Percentiles rank a stretch among this genome's conserved stretches.
Conservation (phyloP, 1,284 basidiomycete species). For the Apiotrichum laibachii region DNA sequence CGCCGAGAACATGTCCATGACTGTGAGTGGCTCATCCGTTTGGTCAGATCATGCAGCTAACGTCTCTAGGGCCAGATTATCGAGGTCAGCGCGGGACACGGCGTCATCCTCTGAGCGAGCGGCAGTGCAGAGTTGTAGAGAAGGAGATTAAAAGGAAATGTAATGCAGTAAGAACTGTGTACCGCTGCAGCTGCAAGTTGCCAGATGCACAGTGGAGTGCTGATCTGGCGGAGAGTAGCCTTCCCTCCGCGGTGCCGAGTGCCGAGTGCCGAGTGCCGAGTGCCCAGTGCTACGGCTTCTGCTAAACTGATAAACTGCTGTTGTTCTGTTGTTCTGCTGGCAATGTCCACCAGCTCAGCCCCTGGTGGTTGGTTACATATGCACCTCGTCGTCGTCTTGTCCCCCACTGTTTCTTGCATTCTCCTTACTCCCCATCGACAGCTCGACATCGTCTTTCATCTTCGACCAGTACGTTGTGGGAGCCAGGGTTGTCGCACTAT, state of each 20-base stretch:
- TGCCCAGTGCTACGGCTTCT: no score
- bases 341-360: not conserved
- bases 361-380: not conserved
- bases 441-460: no score
- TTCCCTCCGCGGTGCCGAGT: no score
- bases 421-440: no score
- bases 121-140: not conserved
- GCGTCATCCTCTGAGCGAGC: not conserved
- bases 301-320: slow-evolving; percentile 4
- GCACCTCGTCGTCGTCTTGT: no score
- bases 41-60: not conserved
- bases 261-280: no score
- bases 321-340: not conserved
- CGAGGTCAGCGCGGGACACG: slow-evolving; percentile 14
- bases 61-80: slow-evolving; percentile 13
- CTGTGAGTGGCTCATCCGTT: not conserved
- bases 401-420: no score
- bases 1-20: slow-evolving; percentile 19
- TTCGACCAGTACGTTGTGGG: no score
- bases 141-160: not conserved
- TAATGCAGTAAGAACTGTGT: not conserved
- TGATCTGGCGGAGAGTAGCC: no score
- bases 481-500: no score
- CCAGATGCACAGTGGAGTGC: no score
- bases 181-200: no score